Conservation (phyloP, 2,329 filamentous ascomycete genomes). For the Apiospora marii region DNA sequence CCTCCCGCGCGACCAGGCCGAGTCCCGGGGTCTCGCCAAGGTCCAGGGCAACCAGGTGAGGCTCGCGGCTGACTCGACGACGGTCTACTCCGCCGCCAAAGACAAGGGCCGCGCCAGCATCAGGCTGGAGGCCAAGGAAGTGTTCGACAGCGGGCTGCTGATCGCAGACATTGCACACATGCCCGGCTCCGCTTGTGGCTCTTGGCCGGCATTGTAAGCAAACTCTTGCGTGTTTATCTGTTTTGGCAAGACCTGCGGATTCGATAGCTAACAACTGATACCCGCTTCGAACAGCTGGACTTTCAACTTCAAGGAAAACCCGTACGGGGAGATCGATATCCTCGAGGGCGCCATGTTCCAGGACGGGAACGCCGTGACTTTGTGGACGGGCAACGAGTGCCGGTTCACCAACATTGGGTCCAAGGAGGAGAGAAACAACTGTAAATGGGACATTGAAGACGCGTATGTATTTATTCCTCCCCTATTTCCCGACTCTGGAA, state of each 20-base stretch:
- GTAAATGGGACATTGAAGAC: constrained; percentile 51
- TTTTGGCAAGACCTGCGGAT: rapidly evolving
- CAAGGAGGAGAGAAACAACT: constrained; percentile 50
- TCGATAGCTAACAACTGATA: background rate
- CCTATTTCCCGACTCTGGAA: background rate
- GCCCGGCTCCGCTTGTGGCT: constrained; percentile 69
- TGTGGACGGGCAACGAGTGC: constrained; percentile 66
- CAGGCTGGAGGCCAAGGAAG: background rate
- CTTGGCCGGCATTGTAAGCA: constrained; percentile 72
- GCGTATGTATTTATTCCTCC: background rate
- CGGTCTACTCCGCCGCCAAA: background rate
- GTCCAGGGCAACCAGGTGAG: background rate
- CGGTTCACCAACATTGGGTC: constrained; percentile 55
- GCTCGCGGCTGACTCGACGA: background rate
- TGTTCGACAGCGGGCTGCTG: constrained; percentile 73
- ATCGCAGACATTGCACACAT: constrained; percentile 79
- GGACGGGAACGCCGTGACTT: constrained; percentile 65
- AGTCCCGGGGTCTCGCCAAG: background rate
- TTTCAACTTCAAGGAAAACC: constrained; percentile 76
- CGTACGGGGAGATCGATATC: constrained; percentile 70
- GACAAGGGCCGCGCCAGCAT: constrained; percentile 6
- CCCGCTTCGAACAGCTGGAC: constrained; percentile 51
- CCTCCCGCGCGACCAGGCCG: background rate
- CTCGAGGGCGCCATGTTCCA: constrained; percentile 64
- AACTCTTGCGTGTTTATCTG: background rate